Evolutionary conservation across 192 early-diverging fungal species (phyloP), one percentile per base, ranked within the genome.

Genomic region (Linnemannia hyalina): DNA sequence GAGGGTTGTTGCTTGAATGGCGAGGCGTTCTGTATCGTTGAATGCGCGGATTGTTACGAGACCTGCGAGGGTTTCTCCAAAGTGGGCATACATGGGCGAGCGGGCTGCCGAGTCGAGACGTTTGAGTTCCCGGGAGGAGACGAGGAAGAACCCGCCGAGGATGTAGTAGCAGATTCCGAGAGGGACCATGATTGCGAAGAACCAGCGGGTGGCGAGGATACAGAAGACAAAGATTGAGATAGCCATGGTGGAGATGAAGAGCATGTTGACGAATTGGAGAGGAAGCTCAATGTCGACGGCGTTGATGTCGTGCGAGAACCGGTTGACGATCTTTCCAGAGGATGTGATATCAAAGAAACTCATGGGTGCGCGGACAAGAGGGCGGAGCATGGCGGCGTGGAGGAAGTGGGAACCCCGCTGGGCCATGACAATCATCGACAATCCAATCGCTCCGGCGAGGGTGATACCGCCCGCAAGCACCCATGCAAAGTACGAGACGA

Each of bases 291-390:
- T 89, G 78, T 95, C 95, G 32, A 95, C 84, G 49, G 92, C 91
- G 83, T 92, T 92, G 82, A 93, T 91, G 87, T 97, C 96, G 78
- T 96, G 95, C 68, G 94, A 92, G 74, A 97, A 96, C 23, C 96
- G 92, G 83, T 97, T 95, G 42, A 96, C 80, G 77, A 97, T 91
- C 60, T 95, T 93, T 23, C 96, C 94, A 0, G 93, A 82, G 9
- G 95, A 94, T 0, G 95, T 94, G 7, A 92, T 85, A 72, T 92
- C 91, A 81, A 92, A 92, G 78, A 89, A 92, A 41, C 74, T 75
- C 88, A 90, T 90, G 4, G 91, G 91, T 3, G 91, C 88, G 54
- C 89, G 88, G 10, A 95, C 65, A 63, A 95, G 83, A 36, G 91
- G 93, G 9, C 89, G 71, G 44, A 95, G 88, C 92, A 96, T 93